Base-by-base conservation (phyloP, 257 asterid genomes). In the Nicotiana benthamiana region DNA sequence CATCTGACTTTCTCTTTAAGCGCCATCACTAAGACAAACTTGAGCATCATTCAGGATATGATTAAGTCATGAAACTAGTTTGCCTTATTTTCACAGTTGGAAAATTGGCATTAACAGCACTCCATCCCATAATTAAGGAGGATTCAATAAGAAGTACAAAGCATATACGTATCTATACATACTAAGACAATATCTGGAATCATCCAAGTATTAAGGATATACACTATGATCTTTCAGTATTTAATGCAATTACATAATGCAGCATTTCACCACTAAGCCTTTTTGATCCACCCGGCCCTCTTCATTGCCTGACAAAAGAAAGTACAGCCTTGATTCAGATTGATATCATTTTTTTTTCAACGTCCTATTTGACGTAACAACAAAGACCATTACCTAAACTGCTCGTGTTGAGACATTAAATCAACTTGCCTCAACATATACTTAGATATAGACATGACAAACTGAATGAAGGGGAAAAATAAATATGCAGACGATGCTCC, bases 221-320 rank as follows among this genome's bases (percentile, higher is more conserved):
- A 85, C 86, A 79, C 68, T n/a, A 27, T 75, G 3, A 34, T 53
- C 70, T 46, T 75, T 84, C 85, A 59, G 74, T 8, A 80, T 59
- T 66, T 64, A 53, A 66, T 27, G 43, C 64, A 11, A 52, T 85
- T 85, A 93, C 82, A 93, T 91, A 83, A 93, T 90, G 87, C 97
- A 89, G 80, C 97, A 93, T 84, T 89, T 85, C 77, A 90, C 79
- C 76, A 89, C 91, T 32, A 90, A 79, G 76, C 97, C 97, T 81
- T 91, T 93, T 54, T 90, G 96, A 62, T 93, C 94, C 88, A 89
- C 90, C 82, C 95, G 86, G 22, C 88, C 91, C 62, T 90, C 95
- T 81, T 93, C 97, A 60, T 90, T 87, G 75, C 97, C 97, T 93
- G 89, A 13, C 20, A 51, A 70, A 85, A 80, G 22, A 78, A 67